These are phyloP conservation scores for Agaricales sp. DNA, from an alignment of 1,284 basidiomycete genomes.

Conservation along the genomic window DNA sequence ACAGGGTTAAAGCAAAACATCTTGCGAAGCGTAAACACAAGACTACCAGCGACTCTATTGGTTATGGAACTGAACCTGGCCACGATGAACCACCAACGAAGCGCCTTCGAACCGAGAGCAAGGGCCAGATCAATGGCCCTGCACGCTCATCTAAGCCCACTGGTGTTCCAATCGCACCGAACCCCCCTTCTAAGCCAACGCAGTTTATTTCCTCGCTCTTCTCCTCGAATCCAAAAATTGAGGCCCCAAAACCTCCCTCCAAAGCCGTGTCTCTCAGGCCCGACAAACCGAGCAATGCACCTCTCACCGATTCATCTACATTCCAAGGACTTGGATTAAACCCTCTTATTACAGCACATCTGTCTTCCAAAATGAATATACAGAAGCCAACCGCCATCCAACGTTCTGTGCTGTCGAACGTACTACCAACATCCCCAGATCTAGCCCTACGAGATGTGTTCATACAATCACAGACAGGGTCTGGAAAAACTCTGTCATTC, in stretches of 20 bases:
- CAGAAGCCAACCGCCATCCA: constrained; percentile 89
- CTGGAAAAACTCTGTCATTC: constrained; percentile 94
- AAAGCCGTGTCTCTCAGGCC: background rate
- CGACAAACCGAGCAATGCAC: constrained; percentile 74
- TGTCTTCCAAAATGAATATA: constrained; percentile 77
- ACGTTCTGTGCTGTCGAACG: constrained; percentile 66
- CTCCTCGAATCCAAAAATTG: constrained; percentile 68
- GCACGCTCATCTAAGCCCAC: constrained; percentile 10
- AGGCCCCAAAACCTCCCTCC: constrained; percentile 20
- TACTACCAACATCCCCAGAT: constrained; percentile 41
- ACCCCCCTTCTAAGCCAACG: constrained; percentile 23
- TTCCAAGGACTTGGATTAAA: constrained; percentile 75
- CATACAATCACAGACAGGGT: constrained; percentile 96
- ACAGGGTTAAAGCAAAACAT: constrained; percentile 62
- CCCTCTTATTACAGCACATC: constrained; percentile 72
- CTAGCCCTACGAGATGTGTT: constrained; percentile 68
- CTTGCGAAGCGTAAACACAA: constrained; percentile 49
- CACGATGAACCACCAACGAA: constrained; percentile 31
- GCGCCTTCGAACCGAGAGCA: constrained; percentile 34
- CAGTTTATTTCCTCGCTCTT: constrained; percentile 91
- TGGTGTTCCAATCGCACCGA: constrained; percentile 10
- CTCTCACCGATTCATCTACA: constrained; percentile 61
- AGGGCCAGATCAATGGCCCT: constrained; percentile 11
- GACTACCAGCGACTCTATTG: constrained; percentile 13
- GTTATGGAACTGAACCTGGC: constrained; percentile 10